Evolutionary conservation across 805 yeast species (phyloP), one percentile per base, ranked within the genome.

Genomic region (Jamesozyma lodderae): DNA sequence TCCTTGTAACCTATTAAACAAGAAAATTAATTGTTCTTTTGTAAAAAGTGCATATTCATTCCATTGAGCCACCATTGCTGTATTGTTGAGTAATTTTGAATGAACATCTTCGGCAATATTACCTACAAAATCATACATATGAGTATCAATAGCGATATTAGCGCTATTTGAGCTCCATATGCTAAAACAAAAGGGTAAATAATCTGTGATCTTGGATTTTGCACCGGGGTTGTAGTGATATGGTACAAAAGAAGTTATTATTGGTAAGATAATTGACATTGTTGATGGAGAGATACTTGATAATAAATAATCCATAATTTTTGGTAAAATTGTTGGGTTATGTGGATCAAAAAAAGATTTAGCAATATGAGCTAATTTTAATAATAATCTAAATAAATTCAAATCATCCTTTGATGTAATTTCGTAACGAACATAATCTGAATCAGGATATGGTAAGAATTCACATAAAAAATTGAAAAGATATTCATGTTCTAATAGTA

Each of bases 141-240:
- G 81, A 10, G 78, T 67, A 47, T 84, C 95, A 21, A 75, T 61
- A 14, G 73, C 67, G 28, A 69, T 53, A 47, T 68, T 57, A 41
- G 67, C 59, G 46, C 70, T 60, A 33, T 75, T 59, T 43, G 77
- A 66, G 2, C 72, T 53, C 95, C 95, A 86, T 29, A 83, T 60
- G 43, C 82, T 77, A 47, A 85, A 83, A 8, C 84, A 52, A 1
- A 84, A 61, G 0, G 88, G 78, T 25, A 85, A 53, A 47, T 79
- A 77, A 45, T 76, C 70, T 21, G 73, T 63, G 2, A 73, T 69
- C 38, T 77, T 79, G 3, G 8, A 8, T 14, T 19, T 13, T 6
- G 20, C 6, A 14, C 19, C 8, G 11, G 58, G 47, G 8, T 45
- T 47, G 36, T 59, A 54, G 18, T 51, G 53, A 6, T 53, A 51